These are phyloP conservation scores for Candida loeiensis DNA, from an alignment of 805 yeast genomes.

Conservation along the genomic window DNA sequence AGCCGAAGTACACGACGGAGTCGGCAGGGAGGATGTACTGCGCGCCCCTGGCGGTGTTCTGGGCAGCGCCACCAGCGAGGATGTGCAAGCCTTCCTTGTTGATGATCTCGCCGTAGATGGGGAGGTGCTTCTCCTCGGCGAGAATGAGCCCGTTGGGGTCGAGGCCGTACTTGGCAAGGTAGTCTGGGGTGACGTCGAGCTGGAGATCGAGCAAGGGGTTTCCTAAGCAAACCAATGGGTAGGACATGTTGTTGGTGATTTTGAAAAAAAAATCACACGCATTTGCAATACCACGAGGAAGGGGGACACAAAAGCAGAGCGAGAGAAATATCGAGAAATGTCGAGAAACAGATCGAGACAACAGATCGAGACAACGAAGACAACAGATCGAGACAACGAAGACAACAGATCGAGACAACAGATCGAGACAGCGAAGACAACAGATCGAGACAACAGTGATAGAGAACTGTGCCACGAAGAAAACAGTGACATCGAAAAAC, in stretches of 20 bases:
- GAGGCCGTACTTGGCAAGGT: constrained; percentile 74
- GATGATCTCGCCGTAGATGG: constrained; percentile 79
- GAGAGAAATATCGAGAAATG: too few relatives aligned
- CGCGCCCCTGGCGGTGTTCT: constrained; percentile 98
- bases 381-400: too few relatives aligned
- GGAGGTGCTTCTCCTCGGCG: constrained; percentile 77
- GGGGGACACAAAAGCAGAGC: too few relatives aligned
- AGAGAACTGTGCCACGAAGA: too few relatives aligned
- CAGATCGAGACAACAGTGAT: too few relatives aligned
- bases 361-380: too few relatives aligned
- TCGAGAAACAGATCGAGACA: too few relatives aligned
- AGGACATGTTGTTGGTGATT: constrained; percentile 47
- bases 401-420: too few relatives aligned
- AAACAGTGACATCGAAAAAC: too few relatives aligned
- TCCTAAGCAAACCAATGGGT: constrained; percentile 78
- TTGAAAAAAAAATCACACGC: too few relatives aligned
- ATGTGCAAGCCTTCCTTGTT: constrained; percentile 55
- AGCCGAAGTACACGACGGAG: constrained; percentile 90
- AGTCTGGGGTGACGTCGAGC: constrained; percentile 64
- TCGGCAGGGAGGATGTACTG: constrained; percentile 80
- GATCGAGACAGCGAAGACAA: too few relatives aligned
- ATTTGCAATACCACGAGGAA: too few relatives aligned
- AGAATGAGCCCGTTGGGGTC: constrained; percentile 94
- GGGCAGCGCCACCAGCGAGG: constrained; percentile 99
- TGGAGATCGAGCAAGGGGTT: constrained; percentile 90